These are phyloP conservation scores for Pisolithus marmoratus DNA, from an alignment of 768 basidiomycete species.

Conservation along the genomic window DNA sequence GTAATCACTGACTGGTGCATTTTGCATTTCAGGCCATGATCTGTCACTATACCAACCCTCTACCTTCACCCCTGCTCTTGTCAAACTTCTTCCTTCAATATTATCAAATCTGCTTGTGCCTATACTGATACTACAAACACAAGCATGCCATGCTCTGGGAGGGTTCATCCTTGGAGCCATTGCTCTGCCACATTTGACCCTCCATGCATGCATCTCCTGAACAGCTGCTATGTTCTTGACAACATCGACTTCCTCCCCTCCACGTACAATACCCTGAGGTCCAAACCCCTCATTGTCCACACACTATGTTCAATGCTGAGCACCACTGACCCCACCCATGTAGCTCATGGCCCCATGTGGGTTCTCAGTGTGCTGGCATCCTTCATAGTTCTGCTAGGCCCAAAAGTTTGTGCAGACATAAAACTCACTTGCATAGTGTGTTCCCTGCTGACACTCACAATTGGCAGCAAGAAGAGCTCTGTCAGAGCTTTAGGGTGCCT, in stretches of 20 bases:
- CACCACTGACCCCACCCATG: slow-evolving; percentile 48
- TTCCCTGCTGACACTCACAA: slow-evolving; percentile 46
- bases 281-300: slow-evolving; percentile 53
- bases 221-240: slow-evolving; percentile 45
- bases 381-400: slow-evolving; percentile 61
- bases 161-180: slow-evolving; percentile 56
- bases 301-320: slow-evolving; percentile 61
- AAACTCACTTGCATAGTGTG: slow-evolving; percentile 42
- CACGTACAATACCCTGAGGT: slow-evolving; percentile 23
- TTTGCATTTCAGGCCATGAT: slow-evolving; percentile 59
- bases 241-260: slow-evolving; percentile 30
- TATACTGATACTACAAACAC: slow-evolving; percentile 57
- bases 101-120: slow-evolving; percentile 58
- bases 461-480: slow-evolving; percentile 58
- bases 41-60: slow-evolving; percentile 56
- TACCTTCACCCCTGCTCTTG: slow-evolving; percentile 66
- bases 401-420: slow-evolving; percentile 41
- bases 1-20: slow-evolving; percentile 10
- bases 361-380: slow-evolving; percentile 60
- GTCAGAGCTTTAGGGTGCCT: slow-evolving; percentile 57
- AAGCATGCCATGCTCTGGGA: slow-evolving; percentile 72
- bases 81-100: slow-evolving; percentile 53
- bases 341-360: slow-evolving; percentile 78
- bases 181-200: slow-evolving; percentile 38
- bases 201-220: slow-evolving; percentile 51